Base-by-base conservation (phyloP, 2,329 filamentous ascomycete genomes). In the Paecilomyces formosus region DNA sequence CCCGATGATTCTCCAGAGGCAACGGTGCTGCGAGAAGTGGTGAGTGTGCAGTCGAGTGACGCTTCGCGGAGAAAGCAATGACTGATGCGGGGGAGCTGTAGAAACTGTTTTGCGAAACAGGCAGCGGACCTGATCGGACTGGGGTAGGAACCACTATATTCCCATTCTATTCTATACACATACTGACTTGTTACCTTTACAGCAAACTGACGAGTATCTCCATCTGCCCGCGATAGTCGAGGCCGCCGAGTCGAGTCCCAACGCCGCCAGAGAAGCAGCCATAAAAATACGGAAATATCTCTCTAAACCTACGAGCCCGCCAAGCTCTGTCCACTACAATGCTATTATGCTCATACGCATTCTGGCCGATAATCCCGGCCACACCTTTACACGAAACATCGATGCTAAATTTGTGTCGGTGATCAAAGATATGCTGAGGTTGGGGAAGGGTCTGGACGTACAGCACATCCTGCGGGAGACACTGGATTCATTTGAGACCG, bases 341-440 rank as follows among this genome's bases (percentile, higher is more conserved):
- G 88, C 91, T 62, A 86, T 97, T 68, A 97, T 97, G 94, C 83
- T 99, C 58, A 81, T 95, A 65, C 88, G 93, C 61, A 99, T 99
- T 68, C 79, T 99, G 64, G 82, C 87, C 65, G 92, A 97, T 73
- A 97, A 99, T 72, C 94, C 94, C 0, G 93, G 93, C 30, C 82
- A 83, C 56, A 91, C 86, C 1, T 99, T 99, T 69, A 96, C 93
- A n/a, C 84, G 89, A 64, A 92, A 96, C 72, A 75, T 97, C 50
- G 92, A 97, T 74, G 82, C 87, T 69, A 90, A 90, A 68, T 97
- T 97, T 69, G 85, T 89, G 56, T 82, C 88, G 50, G 86, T 86
- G 0, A 77, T 89, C 15, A 93, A 92, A 75, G 83, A 89, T 50
- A 75, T 96, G 60, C 79, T 97, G 61, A 85, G 87, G 62, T 79